Evolutionary conservation across 805 yeast genomes (phyloP), one percentile per base, ranked within the genome.

Genomic region (Cyberlindnera bimundalis): DNA sequence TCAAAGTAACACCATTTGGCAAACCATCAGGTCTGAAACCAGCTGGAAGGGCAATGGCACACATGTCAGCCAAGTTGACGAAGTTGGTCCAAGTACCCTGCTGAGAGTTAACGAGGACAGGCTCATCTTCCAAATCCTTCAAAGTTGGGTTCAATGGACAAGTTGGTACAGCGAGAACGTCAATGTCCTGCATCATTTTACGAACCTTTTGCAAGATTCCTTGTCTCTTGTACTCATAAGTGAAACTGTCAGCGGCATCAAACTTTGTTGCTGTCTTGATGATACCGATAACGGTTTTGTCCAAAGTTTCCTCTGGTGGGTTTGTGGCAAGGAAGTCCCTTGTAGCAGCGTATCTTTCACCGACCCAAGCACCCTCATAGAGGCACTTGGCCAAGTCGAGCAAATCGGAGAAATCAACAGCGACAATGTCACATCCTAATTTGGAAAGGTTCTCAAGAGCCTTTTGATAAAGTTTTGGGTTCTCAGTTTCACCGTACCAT

Each of bases 31-130:
- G 53, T 59, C 90, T 73, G 74, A 88, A 91, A 3, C 96, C 96
- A 18, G 82, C 84, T 19, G 99, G 98, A 40, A 91, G 73, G 0
- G 98, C 88, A 53, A 91, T 70, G 1, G 96, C 98, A 27, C 95
- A 82, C 69, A 90, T 65, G 58, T 91, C 98, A 3, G 96, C 96
- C 60, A 91, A 74, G 62, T 93, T 91, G 54, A 87, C 96, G 61
- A 93, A 93, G 66, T 91, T 91, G 23, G 98, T 91, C 82, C 96
- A 91, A n/a, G 96, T 89, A 24, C 99, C 99, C 67, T 93, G 99
- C 57, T 73, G 72, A 6, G 97, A 86, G 70, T 91, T 91, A 54
- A 89, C 78, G 33, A 70, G 62, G 23, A 93, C 70, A 4, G 98
- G 98, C 59, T 90, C 96, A 7, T 70, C 65, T 45, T 69, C 77